These are phyloP conservation scores for Herpetomonas muscarum DNA, from an alignment of 208 protist genomes.

Conservation along the genomic window DNA sequence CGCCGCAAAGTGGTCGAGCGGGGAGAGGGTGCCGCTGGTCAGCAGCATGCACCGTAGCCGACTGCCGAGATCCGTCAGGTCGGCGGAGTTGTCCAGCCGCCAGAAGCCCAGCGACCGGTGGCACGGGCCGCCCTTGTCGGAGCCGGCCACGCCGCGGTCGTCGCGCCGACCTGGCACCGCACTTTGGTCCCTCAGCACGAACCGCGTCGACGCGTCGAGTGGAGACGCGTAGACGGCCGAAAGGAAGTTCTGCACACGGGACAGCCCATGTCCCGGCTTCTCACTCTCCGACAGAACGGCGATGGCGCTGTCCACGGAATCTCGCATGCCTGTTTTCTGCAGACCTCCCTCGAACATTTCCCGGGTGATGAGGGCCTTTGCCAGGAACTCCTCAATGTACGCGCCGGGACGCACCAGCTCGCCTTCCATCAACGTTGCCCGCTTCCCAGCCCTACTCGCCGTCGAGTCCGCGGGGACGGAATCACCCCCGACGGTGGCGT, in stretches of 20 bases:
- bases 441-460: not conserved
- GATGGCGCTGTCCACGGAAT: constrained; percentile 59
- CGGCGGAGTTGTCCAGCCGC: constrained; percentile 84
- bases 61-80: constrained; percentile 63
- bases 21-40: constrained; percentile 96
- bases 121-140: not conserved
- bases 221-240: constrained; percentile 40
- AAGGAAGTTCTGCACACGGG: constrained; percentile 77
- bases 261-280: constrained; percentile 39
- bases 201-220: constrained; percentile 36
- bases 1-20: constrained; percentile 89
- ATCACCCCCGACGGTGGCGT: not conserved
- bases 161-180: not conserved
- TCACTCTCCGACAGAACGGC: constrained; percentile 62
- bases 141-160: not conserved
- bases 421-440: not conserved
- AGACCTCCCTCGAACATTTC: constrained; percentile 47
- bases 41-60: constrained; percentile 77
- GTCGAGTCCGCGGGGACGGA: not conserved
- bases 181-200: constrained; percentile 53
- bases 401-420: constrained; percentile 62
- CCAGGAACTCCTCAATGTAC: constrained; percentile 67
- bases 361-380: constrained; percentile 65
- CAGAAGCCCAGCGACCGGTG: constrained; percentile 84
- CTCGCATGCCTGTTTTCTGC: constrained; percentile 36